These are phyloP conservation scores for Globisporangium spinosum DNA, from an alignment of 352 stramenopile genomes.

Conservation along the genomic window DNA sequence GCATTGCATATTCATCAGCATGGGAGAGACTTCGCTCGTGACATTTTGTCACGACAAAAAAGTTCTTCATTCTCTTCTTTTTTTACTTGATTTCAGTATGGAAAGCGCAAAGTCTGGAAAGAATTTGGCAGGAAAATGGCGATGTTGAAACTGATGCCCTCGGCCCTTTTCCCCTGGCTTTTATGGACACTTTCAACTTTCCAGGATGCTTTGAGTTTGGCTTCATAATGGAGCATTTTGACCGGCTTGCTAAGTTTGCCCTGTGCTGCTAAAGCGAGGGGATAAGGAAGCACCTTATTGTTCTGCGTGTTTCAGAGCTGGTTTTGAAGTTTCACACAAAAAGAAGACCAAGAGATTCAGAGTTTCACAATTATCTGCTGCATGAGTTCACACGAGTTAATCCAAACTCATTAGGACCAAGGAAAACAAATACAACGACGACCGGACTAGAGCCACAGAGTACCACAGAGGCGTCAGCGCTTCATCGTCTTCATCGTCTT, in stretches of 20 bases:
- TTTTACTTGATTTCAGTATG: conserved; percentile 2
- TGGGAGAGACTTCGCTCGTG: neutral
- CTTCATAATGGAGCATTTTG: neutral
- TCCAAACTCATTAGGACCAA: neutral
- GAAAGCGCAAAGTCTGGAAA: neutral
- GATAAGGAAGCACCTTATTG: neutral
- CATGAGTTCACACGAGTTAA: neutral
- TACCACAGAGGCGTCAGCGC: neutral
- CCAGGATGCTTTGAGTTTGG: neutral
- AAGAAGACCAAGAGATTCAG: neutral
- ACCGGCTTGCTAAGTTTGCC: neutral
- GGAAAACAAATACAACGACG: neutral
- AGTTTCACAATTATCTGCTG: neutral
- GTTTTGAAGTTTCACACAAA: conserved; percentile 1
- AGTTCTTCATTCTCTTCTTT: conserved; percentile 1
- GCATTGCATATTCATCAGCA: no score
- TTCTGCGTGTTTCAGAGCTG: conserved; percentile 1
- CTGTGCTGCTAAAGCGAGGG: neutral
- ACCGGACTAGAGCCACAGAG: neutral
- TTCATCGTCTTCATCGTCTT: neutral
- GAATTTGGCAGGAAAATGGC: conserved; percentile 3
- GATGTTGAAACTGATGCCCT: neutral
- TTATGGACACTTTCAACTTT: neutral
- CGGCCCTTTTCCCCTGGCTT: neutral
- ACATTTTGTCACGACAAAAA: neutral